Percentiles rank a stretch among this genome's conserved stretches.
Evolutionary conservation across 2,329 filamentous ascomycete species (phyloP).

Genomic region (Xylaria digitata): DNA sequence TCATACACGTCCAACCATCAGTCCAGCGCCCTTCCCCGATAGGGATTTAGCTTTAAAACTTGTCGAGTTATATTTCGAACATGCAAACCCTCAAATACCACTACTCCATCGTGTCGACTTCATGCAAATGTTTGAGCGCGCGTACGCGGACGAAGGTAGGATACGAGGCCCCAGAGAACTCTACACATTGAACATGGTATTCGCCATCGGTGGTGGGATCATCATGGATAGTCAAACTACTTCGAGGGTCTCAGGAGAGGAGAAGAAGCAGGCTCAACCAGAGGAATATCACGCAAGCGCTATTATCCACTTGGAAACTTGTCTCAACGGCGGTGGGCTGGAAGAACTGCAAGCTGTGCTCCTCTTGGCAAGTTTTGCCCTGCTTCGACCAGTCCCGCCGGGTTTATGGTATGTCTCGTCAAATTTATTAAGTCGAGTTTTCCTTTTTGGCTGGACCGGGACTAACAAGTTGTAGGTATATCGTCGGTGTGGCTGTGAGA

Average conservation of each 20-base stretch:
- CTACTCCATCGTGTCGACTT: constrained; percentile 91
- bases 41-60: constrained; percentile 78
- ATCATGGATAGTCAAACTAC: constrained; percentile 75
- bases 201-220: constrained; percentile 93
- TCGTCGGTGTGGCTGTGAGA: constrained; percentile 91
- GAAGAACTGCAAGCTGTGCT: constrained; percentile 95
- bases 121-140: constrained; percentile 85
- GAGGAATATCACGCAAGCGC: constrained; percentile 97
- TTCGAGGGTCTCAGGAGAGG: constrained; percentile 49
- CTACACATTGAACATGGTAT: constrained; percentile 97
- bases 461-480: constrained; percentile 70
- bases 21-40: constrained; percentile 85
- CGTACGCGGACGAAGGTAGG: constrained; percentile 76
- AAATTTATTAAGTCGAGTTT: not conserved
- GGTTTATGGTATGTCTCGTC: constrained; percentile 83
- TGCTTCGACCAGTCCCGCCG: constrained; percentile 89
- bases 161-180: constrained; percentile 80
- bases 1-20: constrained; percentile 88
- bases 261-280: constrained; percentile 73
- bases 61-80: constrained; percentile 89
- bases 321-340: constrained; percentile 86
- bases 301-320: constrained; percentile 89
- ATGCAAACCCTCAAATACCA: constrained; percentile 95
- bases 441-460: not conserved
- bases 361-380: constrained; percentile 88